Evolutionary conservation across 805 yeast species (phyloP).

Genomic region (Ogataea naganishii): DNA sequence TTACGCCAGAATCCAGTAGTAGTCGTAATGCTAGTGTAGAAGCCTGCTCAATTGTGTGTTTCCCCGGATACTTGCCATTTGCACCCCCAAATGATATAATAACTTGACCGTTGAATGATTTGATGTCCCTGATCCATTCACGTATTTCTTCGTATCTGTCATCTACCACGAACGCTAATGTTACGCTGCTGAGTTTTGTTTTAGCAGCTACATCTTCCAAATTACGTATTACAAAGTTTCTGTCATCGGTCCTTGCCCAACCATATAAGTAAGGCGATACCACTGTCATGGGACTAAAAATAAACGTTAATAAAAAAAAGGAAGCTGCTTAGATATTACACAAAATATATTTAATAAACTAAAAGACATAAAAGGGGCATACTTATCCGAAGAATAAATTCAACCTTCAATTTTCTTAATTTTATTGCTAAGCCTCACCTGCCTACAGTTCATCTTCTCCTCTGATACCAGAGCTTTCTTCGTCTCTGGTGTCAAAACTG

Average conservation of each 20-base stretch:
- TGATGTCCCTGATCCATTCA: constrained; percentile 16
- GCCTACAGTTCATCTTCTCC: no score
- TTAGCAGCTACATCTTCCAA: constrained; percentile 9
- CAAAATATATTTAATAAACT: no score
- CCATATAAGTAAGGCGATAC: constrained; percentile 23
- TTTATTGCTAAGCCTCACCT: no score
- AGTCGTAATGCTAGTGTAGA: constrained; percentile 7
- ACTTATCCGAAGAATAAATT: no score
- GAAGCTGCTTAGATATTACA: no score
- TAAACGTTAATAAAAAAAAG: no score
- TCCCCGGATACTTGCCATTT: constrained; percentile 16
- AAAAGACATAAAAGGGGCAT: no score
- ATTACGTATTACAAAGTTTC: constrained; percentile 9
- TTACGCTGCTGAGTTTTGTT: constrained; percentile 10
- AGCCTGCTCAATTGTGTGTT: constrained; percentile 8
- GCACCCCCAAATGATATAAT: constrained; percentile 25
- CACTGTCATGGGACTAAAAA: constrained; percentile 17
- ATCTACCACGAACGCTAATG: constrained; percentile 18
- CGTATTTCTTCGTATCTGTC: constrained; percentile 17
- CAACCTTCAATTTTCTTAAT: no score
- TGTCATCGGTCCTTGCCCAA: constrained; percentile 15
- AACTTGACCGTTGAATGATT: constrained; percentile 11
- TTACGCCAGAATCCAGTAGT: constrained; percentile 9
- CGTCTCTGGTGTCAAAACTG: no score
- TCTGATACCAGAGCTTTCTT: no score